These are phyloP conservation scores for Entonaema liquescens DNA, from an alignment of 495 filamentous ascomycete species.

Conservation along the genomic window DNA sequence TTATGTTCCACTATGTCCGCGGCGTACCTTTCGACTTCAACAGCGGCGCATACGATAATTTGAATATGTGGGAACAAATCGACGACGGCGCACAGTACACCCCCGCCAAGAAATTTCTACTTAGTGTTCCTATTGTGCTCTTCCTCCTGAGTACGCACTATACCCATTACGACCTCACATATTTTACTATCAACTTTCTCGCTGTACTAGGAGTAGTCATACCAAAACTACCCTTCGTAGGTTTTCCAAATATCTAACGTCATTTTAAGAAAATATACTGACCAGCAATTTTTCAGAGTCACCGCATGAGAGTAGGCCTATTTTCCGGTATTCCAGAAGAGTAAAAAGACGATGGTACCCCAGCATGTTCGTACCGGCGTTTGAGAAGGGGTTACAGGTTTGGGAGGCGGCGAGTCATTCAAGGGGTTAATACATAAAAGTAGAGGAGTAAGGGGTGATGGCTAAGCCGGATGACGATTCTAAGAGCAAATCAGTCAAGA, in stretches of 20 bases:
- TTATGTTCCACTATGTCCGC: conserved; percentile 99
- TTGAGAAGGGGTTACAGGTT: conserved; percentile 18
- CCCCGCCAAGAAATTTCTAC: conserved; percentile 95
- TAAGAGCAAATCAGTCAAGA: conserved; percentile 33
- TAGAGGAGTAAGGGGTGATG: conserved; percentile 5
- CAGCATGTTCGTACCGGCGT: conserved; percentile 17
- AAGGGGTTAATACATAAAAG: conserved; percentile 20
- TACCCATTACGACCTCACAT: conserved; percentile 94
- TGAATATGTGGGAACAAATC: conserved; percentile 99
- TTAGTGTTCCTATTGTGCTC: conserved; percentile 90
- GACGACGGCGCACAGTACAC: conserved; percentile 99
- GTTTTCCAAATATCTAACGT: conserved; percentile 45
- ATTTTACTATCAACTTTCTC: conserved; percentile 96
- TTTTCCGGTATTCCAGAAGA: conserved; percentile 70
- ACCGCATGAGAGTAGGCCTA: conserved; percentile 74
- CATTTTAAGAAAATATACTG: conserved; percentile 21
- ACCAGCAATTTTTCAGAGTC: conserved; percentile 59
- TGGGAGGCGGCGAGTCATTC: conserved; percentile 19
- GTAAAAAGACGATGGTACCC: conserved; percentile 35
- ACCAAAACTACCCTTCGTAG: conserved; percentile 92
- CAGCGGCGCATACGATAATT: conserved; percentile 97
- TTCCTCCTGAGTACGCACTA: conserved; percentile 98
- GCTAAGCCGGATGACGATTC: conserved; percentile 18
- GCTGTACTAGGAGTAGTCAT: conserved; percentile 92
- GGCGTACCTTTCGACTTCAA: conserved; percentile 99